Percentiles rank a stretch among this genome's conserved stretches.
These are phyloP conservation scores for Rugosomyces carneus DNA, from an alignment of 1,284 basidiomycete species.

Conservation along the genomic window DNA sequence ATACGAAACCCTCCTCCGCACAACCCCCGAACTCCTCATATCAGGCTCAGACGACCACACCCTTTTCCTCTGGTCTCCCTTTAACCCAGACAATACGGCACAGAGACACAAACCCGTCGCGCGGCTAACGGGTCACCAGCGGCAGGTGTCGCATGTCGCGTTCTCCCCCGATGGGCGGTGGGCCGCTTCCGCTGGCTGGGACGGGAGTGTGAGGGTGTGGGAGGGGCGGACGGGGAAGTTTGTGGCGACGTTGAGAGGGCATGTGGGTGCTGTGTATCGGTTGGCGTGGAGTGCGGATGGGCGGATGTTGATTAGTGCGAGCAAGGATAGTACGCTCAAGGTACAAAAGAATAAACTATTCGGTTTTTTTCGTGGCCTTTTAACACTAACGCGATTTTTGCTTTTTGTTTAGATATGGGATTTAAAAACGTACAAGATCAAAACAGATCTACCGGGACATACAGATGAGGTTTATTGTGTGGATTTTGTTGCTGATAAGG, in stretches of 20 bases:
- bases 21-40: conserved; percentile 80
- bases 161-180: conserved; percentile 94
- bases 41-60: conserved; percentile 95
- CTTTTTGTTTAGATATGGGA: conserved; percentile 93
- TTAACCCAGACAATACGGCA: conserved; percentile 44
- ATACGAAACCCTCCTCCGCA: conserved; percentile 63
- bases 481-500: conserved; percentile 96
- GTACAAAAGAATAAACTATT: conserved; percentile 33
- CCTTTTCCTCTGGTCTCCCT: conserved; percentile 86
- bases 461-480: conserved; percentile 99
- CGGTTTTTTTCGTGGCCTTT: too few species aligned
- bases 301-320: conserved; percentile 86
- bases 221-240: conserved; percentile 92
- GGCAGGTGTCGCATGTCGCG: conserved; percentile 91
- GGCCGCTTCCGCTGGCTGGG: conserved; percentile 90
- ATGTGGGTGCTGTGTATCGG: conserved; percentile 92
- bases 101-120: conserved; percentile 85
- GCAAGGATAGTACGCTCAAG: conserved; percentile 95
- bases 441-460: conserved; percentile 91
- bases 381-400: too few species aligned
- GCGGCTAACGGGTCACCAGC: conserved; percentile 91
- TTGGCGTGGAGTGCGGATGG: conserved; percentile 95
- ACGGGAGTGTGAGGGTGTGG: conserved; percentile 91
- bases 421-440: conserved; percentile 90
- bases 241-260: conserved; percentile 85